A percentile compares a stretch with the other conserved stretches of the same genome.
phyloP scores from a whole-genome alignment of 768 basidiomycete species.

The Mycena filopes region DNA sequence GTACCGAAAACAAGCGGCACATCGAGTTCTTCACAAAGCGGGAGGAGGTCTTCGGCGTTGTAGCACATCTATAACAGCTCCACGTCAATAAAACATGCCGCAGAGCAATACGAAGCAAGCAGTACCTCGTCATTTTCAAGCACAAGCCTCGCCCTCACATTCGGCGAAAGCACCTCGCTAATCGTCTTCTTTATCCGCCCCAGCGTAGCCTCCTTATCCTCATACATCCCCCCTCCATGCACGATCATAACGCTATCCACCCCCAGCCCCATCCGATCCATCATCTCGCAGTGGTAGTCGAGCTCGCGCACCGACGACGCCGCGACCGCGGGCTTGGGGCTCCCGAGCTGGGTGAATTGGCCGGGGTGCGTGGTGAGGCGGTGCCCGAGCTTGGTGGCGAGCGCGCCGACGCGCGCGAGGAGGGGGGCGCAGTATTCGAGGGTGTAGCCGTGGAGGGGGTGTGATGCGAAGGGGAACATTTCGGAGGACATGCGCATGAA shows the following conservation, averaged over 20 bases:
- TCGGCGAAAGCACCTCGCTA: constrained; percentile 61
- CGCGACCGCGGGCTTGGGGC: constrained; percentile 80
- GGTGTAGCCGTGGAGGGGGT: constrained; percentile 81
- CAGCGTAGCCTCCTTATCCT: constrained; percentile 79
- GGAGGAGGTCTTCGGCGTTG: constrained; percentile 88
- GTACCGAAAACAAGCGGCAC: constrained; percentile 75
- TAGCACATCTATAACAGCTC: constrained; percentile 75
- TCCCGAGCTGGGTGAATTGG: constrained; percentile 86
- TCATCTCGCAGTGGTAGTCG: constrained; percentile 87
- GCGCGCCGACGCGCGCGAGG: constrained; percentile 66
- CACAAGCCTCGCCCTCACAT: constrained; percentile 79
- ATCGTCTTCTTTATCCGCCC: constrained; percentile 80
- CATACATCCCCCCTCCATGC: constrained; percentile 87
- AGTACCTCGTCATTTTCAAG: constrained; percentile 96
- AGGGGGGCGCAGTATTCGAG: constrained; percentile 75
- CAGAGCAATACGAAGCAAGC: constrained; percentile 14
- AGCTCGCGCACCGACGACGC: constrained; percentile 83
- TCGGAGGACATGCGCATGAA: constrained; percentile 92
- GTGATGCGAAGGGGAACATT: constrained; percentile 94
- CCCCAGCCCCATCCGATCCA: constrained; percentile 85
- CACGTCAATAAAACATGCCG: not conserved
- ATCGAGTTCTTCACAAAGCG: constrained; percentile 84
- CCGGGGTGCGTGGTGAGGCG: constrained; percentile 90
- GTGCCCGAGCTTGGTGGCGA: constrained; percentile 78
- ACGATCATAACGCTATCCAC: constrained; percentile 91